Evolutionary conservation across 2,329 filamentous ascomycete species (phyloP).

Genomic region (Phaeosphaeria sp.): DNA sequence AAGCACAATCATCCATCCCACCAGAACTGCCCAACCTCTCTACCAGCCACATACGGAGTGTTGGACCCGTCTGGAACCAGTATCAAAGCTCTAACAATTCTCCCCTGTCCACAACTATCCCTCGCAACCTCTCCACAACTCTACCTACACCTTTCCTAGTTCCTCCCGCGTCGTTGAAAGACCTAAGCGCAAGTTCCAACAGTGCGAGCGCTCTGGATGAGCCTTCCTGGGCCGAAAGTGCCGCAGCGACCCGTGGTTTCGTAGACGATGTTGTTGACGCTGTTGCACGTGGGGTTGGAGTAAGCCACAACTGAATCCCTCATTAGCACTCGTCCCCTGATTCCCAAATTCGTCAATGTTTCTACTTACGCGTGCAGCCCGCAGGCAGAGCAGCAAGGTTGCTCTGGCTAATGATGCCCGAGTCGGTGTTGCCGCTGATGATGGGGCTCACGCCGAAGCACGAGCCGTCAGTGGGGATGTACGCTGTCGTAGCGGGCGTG

Average conservation of each 20-base stretch:
- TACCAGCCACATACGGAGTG: slow-evolving; percentile 7
- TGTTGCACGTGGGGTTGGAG: slow-evolving; percentile 9
- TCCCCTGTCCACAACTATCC: not conserved
- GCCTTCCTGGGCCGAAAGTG: slow-evolving; percentile 15
- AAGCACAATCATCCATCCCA: not conserved
- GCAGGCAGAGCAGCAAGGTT: slow-evolving; percentile 8
- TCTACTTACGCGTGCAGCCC: slow-evolving; percentile 19
- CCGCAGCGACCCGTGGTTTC: slow-evolving; percentile 9
- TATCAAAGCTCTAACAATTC: not conserved
- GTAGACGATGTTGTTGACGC: slow-evolving; percentile 5
- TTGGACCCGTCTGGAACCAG: slow-evolving; percentile 9
- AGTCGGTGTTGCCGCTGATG: slow-evolving; percentile 20
- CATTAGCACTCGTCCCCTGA: not conserved
- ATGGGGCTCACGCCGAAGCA: slow-evolving; percentile 22
- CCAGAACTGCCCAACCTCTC: not conserved
- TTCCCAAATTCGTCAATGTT: not conserved
- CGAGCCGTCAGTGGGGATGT: slow-evolving; percentile 18
- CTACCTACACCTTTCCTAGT: not conserved
- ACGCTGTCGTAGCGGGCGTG: slow-evolving; percentile 15
- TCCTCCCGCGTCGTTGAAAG: not conserved
- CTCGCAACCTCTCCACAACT: not conserved
- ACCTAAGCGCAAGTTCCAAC: slow-evolving; percentile 18
- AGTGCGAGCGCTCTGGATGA: slow-evolving; percentile 17
- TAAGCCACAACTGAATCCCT: slow-evolving; percentile 8
- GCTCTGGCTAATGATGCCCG: slow-evolving; percentile 2